phyloP scores from a whole-genome alignment of 2,329 filamentous ascomycete species.

The Phaeophleospora eucalypticola region DNA sequence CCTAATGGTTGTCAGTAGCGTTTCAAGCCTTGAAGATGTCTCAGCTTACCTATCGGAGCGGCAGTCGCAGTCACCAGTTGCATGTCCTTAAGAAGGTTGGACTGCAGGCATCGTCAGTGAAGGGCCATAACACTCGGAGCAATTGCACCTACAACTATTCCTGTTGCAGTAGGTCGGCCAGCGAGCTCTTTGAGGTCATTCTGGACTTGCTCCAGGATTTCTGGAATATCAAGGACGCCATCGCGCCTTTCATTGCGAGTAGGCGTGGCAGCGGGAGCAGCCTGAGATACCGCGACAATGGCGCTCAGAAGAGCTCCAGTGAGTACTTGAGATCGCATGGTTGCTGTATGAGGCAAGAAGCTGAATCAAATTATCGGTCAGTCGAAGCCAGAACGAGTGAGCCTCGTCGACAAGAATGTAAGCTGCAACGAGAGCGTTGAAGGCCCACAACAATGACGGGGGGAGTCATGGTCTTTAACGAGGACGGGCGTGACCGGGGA shows the following conservation, averaged over 20 bases:
- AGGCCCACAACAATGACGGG: neutral
- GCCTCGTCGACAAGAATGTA: neutral
- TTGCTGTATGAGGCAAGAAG: too few species aligned
- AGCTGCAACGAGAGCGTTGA: neutral
- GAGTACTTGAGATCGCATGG: neutral
- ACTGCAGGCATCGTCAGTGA: neutral
- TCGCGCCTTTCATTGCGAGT: neutral
- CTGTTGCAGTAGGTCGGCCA: neutral
- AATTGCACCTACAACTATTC: neutral
- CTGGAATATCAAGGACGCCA: neutral
- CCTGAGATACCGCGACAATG: neutral
- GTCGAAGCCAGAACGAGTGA: neutral
- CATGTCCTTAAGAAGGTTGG: conserved; percentile 7
- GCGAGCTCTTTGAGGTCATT: neutral
- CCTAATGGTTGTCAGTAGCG: too few species aligned
- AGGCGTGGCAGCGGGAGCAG: neutral
- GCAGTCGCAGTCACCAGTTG: conserved; percentile 5
- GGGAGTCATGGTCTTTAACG: neutral
- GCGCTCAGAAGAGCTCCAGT: neutral
- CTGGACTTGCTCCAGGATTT: neutral
- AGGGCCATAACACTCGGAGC: neutral
- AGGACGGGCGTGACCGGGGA: too few species aligned
- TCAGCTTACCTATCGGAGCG: neutral
- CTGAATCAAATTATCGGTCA: neutral
- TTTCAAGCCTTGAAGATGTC: neutral